Evolutionary conservation across 129 eudicot species (phyloP).

Genomic region (Solidago caesia): DNA sequence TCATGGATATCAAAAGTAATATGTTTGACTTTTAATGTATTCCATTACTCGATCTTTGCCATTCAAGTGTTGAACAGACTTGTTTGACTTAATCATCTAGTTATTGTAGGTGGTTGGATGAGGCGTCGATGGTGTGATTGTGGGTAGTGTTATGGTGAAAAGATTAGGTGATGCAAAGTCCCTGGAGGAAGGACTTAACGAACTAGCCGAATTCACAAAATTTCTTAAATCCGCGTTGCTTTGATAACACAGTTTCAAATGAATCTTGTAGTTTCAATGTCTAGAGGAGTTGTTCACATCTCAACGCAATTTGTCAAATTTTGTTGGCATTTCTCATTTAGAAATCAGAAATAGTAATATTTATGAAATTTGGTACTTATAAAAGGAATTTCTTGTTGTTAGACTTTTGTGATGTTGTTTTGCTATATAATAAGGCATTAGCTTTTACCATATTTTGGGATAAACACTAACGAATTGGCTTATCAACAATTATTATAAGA

Average conservation of each 20-base stretch:
- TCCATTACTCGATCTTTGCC: not conserved
- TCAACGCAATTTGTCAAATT: not conserved
- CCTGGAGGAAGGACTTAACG: slow-evolving; percentile 77
- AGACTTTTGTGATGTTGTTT: no score
- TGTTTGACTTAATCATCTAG: no score
- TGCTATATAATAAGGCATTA: no score
- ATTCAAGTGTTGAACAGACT: not conserved
- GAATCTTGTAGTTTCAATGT: slow-evolving; percentile 4
- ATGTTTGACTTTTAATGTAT: not conserved
- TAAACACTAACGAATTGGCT: no score
- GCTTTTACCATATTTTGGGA: no score
- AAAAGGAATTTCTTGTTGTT: not conserved
- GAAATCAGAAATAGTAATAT: not conserved
- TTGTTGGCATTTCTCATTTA: not conserved
- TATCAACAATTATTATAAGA: no score
- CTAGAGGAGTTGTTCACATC: not conserved
- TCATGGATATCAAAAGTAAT: no score
- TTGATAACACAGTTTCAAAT: slow-evolving; percentile 25
- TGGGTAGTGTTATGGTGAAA: slow-evolving; percentile 90
- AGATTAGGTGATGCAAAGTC: slow-evolving; percentile 79
- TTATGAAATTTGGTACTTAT: not conserved
- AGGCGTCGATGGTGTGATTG: slow-evolving; percentile 99
- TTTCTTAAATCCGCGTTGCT: slow-evolving; percentile 64
- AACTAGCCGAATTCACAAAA: slow-evolving; percentile 53
- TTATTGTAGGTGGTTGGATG: slow-evolving; percentile 90